Base-by-base conservation (phyloP, 306 rosid species). In the Glycine tomentella region DNA sequence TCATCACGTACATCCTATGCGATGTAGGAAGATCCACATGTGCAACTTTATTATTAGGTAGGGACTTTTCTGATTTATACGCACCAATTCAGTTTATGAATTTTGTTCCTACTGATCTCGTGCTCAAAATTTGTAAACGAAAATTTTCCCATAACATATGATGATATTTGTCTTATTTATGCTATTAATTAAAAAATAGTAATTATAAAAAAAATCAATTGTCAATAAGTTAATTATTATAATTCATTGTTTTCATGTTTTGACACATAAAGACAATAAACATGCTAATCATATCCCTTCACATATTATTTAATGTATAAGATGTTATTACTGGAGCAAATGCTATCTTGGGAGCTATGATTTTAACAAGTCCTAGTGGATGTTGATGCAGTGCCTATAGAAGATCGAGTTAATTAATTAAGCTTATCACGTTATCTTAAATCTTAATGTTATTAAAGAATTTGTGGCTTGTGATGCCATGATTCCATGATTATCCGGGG, bases 301-400 rank as follows among this genome's bases (percentile, higher is more conserved):
- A 44, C 59, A 3, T 79, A n/a, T 44, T 69, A 52, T 51, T 77
- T 77, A 52, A 66, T 55, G 67, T 38, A 71, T 36, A 36, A 42
- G 17, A 78, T 79, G 46, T 8, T 74, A 66, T 63, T 74, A 36
- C 12, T 34, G 8, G 46, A 77, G 66, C 9, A 56, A 61, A 63
- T 52, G 48, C 44, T 9, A 25, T 49, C 9, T 69, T 11, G 20
- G 78, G 74, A 62, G 68, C 42, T 75, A 58, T 49, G 81, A 69
- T 82, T 16, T 69, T 38, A 66, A 40, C 25, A 12, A 8, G 57
- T 57, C 58, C 34, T 12, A 16, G 69, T 73, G 50, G 80, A 72
- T 78, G 80, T 72, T 73, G 87, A 83, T 83, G 80, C 76, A 72
- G 17, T 58, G 80, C 83, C 86, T 7, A 72, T 55, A 64, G 63